Evolutionary conservation across 805 yeast genomes (phyloP).

Genomic region (Metschnikowia santaceciliae): DNA sequence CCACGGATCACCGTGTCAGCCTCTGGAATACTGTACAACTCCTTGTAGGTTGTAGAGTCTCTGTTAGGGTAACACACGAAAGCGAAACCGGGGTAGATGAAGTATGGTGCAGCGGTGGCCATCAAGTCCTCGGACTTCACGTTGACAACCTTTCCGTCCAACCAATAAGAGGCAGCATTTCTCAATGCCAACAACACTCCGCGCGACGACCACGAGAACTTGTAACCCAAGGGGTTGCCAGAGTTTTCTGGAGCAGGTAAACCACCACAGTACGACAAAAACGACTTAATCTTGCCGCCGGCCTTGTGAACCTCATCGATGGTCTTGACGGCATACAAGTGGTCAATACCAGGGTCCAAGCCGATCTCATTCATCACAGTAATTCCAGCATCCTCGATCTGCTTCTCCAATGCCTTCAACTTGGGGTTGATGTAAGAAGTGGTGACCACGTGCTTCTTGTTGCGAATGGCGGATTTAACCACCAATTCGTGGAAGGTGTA

Average conservation of each 20-base stretch:
- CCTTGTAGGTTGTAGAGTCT: constrained; percentile 92
- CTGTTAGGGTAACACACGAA: constrained; percentile 97
- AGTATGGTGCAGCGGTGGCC: constrained; percentile 93
- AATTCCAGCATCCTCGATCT: constrained; percentile 91
- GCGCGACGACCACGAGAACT: constrained; percentile 98
- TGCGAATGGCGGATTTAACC: constrained; percentile 87
- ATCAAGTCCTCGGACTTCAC: constrained; percentile 87
- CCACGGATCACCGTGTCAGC: constrained; percentile 97
- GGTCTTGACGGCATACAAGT: constrained; percentile 96
- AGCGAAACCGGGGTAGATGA: constrained; percentile 92
- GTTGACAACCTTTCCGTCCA: constrained; percentile 76
- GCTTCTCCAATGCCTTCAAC: constrained; percentile 77
- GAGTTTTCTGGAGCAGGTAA: constrained; percentile 97
- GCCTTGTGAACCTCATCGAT: constrained; percentile 91
- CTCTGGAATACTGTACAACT: constrained; percentile 91
- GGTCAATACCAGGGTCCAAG: constrained; percentile 98
- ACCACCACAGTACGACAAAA: constrained; percentile 98
- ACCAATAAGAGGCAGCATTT: constrained; percentile 86
- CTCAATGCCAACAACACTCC: constrained; percentile 95
- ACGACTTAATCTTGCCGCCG: constrained; percentile 90
- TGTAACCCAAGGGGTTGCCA: constrained; percentile 97
- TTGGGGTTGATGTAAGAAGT: constrained; percentile 97
- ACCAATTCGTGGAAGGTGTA: constrained; percentile 92
- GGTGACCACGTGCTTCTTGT: constrained; percentile 83
- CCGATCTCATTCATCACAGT: constrained; percentile 99